phyloP scores from a whole-genome alignment of 2,329 filamentous ascomycete species.

The Epichloe bromicola region DNA sequence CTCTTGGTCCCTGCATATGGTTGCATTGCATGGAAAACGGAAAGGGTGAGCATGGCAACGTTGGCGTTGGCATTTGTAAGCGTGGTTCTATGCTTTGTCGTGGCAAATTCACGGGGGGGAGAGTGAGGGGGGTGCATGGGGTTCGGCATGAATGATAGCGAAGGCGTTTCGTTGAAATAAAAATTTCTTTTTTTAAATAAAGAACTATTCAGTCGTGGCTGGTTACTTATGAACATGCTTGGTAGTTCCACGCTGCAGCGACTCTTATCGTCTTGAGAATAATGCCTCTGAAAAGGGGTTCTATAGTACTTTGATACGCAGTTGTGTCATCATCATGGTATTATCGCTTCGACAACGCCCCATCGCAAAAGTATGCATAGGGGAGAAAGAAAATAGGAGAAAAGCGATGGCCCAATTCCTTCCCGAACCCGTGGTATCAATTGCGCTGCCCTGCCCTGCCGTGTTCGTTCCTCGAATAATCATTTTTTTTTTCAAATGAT shows the following conservation, averaged over 20 bases:
- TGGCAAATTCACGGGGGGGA: neutral
- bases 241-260: too few species aligned
- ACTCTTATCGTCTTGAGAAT: too few species aligned
- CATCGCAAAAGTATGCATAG: too few species aligned
- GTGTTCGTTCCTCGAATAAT: neutral
- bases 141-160: neutral
- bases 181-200: too few species aligned
- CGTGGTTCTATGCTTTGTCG: neutral
- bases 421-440: neutral
- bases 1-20: neutral
- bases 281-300: too few species aligned
- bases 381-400: neutral
- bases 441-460: neutral
- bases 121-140: too few species aligned
- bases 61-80: neutral
- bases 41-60: neutral
- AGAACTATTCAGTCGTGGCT: too few species aligned
- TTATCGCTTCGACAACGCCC: too few species aligned
- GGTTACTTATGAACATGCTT: too few species aligned
- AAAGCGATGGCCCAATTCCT: neutral
- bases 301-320: too few species aligned
- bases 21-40: neutral
- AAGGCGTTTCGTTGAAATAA: neutral
- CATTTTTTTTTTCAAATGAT: slow-evolving; percentile 6
- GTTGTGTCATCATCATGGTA: too few species aligned